Conservation (phyloP, 73 alveolate genomes). For the Durusdinium trenchii region DNA sequence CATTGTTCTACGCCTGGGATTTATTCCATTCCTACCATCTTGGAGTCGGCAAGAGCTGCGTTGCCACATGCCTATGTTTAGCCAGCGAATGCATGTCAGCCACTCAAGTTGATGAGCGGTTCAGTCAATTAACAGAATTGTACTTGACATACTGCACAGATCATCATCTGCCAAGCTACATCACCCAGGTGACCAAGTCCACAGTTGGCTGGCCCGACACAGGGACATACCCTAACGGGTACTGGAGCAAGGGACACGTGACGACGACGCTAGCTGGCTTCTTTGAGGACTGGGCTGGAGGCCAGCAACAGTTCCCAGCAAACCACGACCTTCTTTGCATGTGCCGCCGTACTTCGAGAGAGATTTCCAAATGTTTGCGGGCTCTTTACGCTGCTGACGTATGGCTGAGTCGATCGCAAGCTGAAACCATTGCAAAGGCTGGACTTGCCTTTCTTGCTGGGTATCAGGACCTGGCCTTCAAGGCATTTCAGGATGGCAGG, state of each 20-base stretch:
- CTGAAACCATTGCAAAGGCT: background rate
- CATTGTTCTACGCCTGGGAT: background rate
- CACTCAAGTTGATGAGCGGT: background rate
- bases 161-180: background rate
- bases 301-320: too few relatives aligned
- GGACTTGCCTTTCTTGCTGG: background rate
- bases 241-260: conserved; percentile 3
- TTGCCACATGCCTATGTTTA: background rate
- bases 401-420: background rate
- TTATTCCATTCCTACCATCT: conserved; percentile 7
- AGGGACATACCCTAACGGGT: background rate
- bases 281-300: background rate
- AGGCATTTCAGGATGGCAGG: background rate
- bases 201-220: background rate
- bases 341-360: background rate
- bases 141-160: background rate
- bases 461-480: background rate
- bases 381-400: background rate
- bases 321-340: background rate
- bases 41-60: conserved; percentile 10
- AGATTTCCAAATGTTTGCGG: background rate
- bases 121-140: background rate
- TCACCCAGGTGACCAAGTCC: background rate
- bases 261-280: background rate
- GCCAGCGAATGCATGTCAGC: background rate